Evolutionary conservation across 2,329 filamentous ascomycete genomes (phyloP), one percentile per base, ranked within the genome.

Genomic region (Thelonectria olida): DNA sequence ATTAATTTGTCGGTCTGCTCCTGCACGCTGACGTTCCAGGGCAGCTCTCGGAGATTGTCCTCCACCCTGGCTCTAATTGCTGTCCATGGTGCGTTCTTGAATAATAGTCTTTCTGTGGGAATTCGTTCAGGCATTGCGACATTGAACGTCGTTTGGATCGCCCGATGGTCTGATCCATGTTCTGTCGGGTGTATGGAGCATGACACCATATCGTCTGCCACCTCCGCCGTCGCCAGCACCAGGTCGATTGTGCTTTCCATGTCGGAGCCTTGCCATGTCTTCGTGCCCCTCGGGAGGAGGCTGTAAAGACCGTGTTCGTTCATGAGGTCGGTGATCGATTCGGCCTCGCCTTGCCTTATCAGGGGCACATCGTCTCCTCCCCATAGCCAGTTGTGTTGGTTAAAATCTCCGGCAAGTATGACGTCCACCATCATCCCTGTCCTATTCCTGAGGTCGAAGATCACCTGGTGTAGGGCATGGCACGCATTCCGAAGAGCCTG

Each of bases 291-390:
- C 42, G 69, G 74, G 3, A 79, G 73, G 31, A 79, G 60, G 65
- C 74, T 77, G 23, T 57, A 55, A 3, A 79, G 70, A 39, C 49
- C 54, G 60, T 68, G 69, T 34, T 77, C 67, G 62, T 60, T 73
- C 64, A 79, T 78, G 5, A 79, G 64, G 54, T 78, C 63, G 49
- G 79, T 73, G 45, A 78, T 76, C 51, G 50, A 62, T 47, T 78
- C 68, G 22, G 69, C 76, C 67, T 79, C 73, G 20, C 76, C 76
- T 62, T 80, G 65, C 56, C 73, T 72, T 20, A 27, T 47, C 13
- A 38, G 12, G 2, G 31, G 57, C 19, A 66, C 47, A 7, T 62
- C 54, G 12, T 65, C 62, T 31, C 62, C 68, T 56, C 61, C 62
- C 68, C 41, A 69, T 5, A 70, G 57, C 19, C 61, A 28, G 45